A percentile compares a stretch with the other conserved stretches of the same genome.
Conservation (phyloP, 2,329 filamentous ascomycete species). For the Fusarium drepaniforme region DNA sequence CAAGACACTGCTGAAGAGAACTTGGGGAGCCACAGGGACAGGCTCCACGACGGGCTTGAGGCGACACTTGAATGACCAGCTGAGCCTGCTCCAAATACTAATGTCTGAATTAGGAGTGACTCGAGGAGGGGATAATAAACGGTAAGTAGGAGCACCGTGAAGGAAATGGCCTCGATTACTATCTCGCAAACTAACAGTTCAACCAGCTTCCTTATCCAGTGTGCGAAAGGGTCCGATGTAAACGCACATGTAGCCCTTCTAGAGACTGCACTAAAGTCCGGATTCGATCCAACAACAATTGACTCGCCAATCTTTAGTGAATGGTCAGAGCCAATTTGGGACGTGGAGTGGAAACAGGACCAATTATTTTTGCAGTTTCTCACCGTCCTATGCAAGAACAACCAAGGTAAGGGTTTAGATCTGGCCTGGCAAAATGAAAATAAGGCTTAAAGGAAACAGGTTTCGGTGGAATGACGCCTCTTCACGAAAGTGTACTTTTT, state of each 20-base stretch:
- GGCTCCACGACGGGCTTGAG: too few relatives aligned
- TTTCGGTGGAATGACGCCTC: not conserved
- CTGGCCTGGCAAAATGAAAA: rapidly evolving
- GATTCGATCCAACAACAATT: not conserved
- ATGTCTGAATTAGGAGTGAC: not conserved
- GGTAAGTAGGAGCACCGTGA: not conserved
- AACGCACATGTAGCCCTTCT: not conserved
- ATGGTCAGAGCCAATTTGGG: too few relatives aligned
- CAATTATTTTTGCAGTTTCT: not conserved
- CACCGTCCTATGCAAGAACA: not conserved
- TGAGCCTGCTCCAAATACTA: not conserved
- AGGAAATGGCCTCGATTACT: not conserved
- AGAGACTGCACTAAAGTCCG: not conserved
- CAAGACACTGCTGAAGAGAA: rapidly evolving
- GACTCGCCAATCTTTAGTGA: not conserved
- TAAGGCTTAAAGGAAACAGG: not conserved
- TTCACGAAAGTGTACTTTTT: not conserved
- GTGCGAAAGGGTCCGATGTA: not conserved
- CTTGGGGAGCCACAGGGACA: rapidly evolving
- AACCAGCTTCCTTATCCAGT: not conserved
- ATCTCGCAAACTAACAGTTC: not conserved
- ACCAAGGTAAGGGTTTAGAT: not conserved
- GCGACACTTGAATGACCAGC: not conserved
- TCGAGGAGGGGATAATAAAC: not conserved
- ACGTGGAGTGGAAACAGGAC: too few relatives aligned